Base-by-base conservation (phyloP, 257 asterid species). In the Verbascum thapsus region DNA sequence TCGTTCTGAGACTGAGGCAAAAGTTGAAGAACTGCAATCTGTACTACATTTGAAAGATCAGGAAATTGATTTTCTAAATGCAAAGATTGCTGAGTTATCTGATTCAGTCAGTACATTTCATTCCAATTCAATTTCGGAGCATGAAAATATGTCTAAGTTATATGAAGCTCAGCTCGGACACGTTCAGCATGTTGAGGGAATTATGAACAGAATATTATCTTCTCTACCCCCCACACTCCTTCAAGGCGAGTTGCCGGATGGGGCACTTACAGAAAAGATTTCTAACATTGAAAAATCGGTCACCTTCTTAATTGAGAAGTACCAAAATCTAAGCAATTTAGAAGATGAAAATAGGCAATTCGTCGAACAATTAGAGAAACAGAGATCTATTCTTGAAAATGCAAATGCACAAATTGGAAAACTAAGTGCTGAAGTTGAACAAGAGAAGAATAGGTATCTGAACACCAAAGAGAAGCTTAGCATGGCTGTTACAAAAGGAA, bases 401-500 rank as follows among this genome's bases (percentile, higher is more conserved):
- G 73, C 79, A 53, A 81, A 80, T 66, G 80, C 83, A 65, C 88
- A 91, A 61, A 82, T 77, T 55, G 58, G 69, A 69, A 85, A 83
- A 72, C 81, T 87, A 20, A 71, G 70, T 70, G 81, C 81, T 10
- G 97, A 85, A 72, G 76, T 87, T 76, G 97, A 87, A 72, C 94
- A 84, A 56, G 99, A 87, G 83, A 87, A 52, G 74, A 70, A 75
- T 65, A 81, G 81, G 79, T 82, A 71, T 77, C 85, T 86, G 53
- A 94, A 81, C 72, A 81, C 95, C 55, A 94, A 94, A 76, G 96
- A 94, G 88, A 94, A 94, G 88, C 95, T 94, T 61, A 81, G 85
- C 83, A 69, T 90, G 95, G 99, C 99, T 1, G 99, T 90, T 81
- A 85, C 95, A 12, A 94, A 87, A 80, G 99, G 99, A 61, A 94